Evolutionary conservation across 805 yeast genomes (phyloP), one percentile per base, ranked within the genome.

Genomic region (Diddensiella transvaalensis): DNA sequence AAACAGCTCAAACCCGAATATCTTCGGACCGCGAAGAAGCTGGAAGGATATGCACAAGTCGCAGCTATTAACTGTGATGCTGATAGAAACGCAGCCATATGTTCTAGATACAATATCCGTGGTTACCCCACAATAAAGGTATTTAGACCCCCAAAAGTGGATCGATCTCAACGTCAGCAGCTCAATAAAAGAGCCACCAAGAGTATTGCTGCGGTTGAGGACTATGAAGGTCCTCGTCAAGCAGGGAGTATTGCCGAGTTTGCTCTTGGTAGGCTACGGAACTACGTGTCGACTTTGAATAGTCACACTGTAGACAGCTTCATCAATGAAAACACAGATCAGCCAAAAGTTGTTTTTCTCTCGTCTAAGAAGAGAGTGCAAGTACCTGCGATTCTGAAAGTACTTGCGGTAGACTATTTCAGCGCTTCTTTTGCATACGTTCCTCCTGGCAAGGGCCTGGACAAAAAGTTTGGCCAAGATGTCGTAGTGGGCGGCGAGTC

Each of bases 121-220:
- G 95, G 96, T 0, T 91, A 77, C 66, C 99, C 99, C 5, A 87
- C 97, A 0, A 64, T 93, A 24, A 67, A 82, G 69, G 83, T 84
- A 3, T 90, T 85, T 68, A 76, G 91, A 59, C 96, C 97, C 1
- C 89, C 93, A 18, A 87, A 86, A 60, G 46, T 41, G 8, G 47
- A 55, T 24, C 22, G 35, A 33, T 41, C 36, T 17, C 42, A 42
- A 13, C 36, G 46, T 29, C 40, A 29, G 29, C 43, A 29, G 10
- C 39, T 23, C 19, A 60, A 52, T 26, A 60, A 60, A 38, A 36
- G 55, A 17, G 42, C 49, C 46, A 6, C 22, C 55, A 26, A 57
- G 54, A 47, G 47, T 47, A 22, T 50, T 57, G 48, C 44, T 18
- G 10, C 3, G 22, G 47, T 47, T 40, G 63, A 53, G 54, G 58